phyloP scores from a whole-genome alignment of 768 basidiomycete species.

The Hydnomerulius pinastri region DNA sequence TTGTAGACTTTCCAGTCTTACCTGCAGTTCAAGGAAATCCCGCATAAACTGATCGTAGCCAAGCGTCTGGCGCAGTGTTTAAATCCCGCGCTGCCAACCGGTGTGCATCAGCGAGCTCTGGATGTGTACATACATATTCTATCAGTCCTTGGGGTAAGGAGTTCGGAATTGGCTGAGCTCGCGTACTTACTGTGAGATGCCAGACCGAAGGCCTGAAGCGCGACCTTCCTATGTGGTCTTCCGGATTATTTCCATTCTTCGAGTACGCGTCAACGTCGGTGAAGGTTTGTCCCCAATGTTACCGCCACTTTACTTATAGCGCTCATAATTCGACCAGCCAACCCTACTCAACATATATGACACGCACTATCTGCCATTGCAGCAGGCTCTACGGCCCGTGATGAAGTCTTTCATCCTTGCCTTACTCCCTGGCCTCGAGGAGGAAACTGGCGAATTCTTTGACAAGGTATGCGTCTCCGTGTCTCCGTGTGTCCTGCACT shows the following conservation, averaged over 20 bases:
- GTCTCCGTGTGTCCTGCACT: background rate
- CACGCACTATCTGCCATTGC: constrained; percentile 86
- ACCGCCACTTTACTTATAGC: background rate
- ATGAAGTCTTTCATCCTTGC: constrained; percentile 96
- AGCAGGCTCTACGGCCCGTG: constrained; percentile 76
- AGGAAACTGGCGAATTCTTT: constrained; percentile 97
- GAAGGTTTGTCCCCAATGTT: constrained; percentile 54
- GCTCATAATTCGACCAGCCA: constrained; percentile 50
- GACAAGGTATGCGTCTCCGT: constrained; percentile 59
- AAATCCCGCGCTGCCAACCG: constrained; percentile 95
- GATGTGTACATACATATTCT: constrained; percentile 95
- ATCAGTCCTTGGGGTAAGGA: constrained; percentile 82
- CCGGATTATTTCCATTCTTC: constrained; percentile 97
- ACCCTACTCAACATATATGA: constrained; percentile 90
- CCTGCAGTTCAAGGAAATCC: constrained; percentile 94
- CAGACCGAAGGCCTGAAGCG: constrained; percentile 85
- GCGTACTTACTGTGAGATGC: constrained; percentile 8
- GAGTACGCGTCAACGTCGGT: constrained; percentile 99
- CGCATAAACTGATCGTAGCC: constrained; percentile 89
- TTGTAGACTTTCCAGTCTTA: constrained; percentile 87
- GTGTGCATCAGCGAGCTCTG: constrained; percentile 94
- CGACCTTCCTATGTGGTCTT: constrained; percentile 92
- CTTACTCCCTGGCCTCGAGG: constrained; percentile 91
- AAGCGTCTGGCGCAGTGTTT: constrained; percentile 96
- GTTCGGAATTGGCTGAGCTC: background rate